Evolutionary conservation across 345 rosid species (phyloP).

Genomic region (Arabidopsis arenosa): DNA sequence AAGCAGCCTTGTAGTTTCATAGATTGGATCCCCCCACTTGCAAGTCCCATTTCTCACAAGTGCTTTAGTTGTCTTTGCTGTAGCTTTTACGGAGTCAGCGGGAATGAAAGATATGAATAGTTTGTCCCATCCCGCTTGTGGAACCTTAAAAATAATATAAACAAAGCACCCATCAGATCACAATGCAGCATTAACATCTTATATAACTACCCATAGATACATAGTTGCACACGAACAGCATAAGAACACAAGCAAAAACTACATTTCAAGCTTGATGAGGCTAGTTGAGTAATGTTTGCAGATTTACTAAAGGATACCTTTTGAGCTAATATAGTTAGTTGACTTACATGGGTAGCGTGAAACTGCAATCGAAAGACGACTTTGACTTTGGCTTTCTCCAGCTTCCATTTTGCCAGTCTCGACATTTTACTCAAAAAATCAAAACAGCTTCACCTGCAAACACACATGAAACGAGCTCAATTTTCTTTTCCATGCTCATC

Average conservation of each 20-base stretch:
- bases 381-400: constrained; percentile 93
- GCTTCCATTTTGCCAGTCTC: constrained; percentile 81
- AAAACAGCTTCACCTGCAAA: constrained; percentile 52
- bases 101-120: constrained; percentile 89
- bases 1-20: constrained; percentile 94
- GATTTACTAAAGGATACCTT: too few species aligned
- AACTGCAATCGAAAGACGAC: constrained; percentile 95
- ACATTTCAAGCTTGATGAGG: constrained; percentile 6
- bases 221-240: constrained; percentile 8
- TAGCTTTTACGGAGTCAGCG: constrained; percentile 90
- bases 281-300: too few species aligned
- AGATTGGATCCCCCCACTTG: constrained; percentile 99
- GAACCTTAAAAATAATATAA: constrained; percentile 58
- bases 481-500: neutral
- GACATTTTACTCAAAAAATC: constrained; percentile 62
- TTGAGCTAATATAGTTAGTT: neutral
- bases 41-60: constrained; percentile 95
- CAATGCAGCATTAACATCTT: neutral
- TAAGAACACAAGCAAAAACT: neutral
- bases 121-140: constrained; percentile 96
- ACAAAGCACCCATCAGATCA: constrained; percentile 31
- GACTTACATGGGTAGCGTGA: constrained; percentile 95
- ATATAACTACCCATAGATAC: constrained; percentile 5
- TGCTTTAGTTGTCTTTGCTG: constrained; percentile 92
- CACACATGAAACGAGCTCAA: constrained; percentile 28